Percentiles rank a stretch among this genome's conserved stretches.
These are phyloP conservation scores for Hypomyces perniciosus DNA, from an alignment of 2,329 filamentous ascomycete species.

Conservation along the genomic window DNA sequence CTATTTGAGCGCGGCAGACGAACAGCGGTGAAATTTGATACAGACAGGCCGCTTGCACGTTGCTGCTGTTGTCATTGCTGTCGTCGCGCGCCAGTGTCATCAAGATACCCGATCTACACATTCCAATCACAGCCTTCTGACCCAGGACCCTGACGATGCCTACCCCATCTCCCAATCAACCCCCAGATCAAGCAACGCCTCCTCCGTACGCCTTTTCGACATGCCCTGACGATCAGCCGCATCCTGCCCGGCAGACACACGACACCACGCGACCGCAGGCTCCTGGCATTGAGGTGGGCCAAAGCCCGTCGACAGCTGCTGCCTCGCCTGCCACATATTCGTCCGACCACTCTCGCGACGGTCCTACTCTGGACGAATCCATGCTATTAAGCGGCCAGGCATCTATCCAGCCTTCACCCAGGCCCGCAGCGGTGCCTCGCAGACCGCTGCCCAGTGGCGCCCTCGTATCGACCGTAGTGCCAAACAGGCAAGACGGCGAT, in stretches of 20 bases:
- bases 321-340: slow-evolving; percentile 19
- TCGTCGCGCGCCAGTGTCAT: not conserved
- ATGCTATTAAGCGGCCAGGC: slow-evolving; percentile 20
- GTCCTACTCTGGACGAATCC: slow-evolving; percentile 19
- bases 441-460: slow-evolving; percentile 31
- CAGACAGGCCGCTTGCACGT: not conserved
- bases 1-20: not conserved
- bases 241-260: slow-evolving; percentile 21
- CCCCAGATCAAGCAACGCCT: slow-evolving; percentile 32
- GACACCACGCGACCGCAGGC: slow-evolving; percentile 16
- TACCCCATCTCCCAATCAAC: slow-evolving; percentile 39
- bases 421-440: slow-evolving; percentile 40
- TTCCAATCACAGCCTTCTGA: not conserved
- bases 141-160: slow-evolving; percentile 31
- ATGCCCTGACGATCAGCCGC: slow-evolving; percentile 38
- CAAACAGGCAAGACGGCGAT: slow-evolving; percentile 25
- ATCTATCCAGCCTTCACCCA: slow-evolving; percentile 27
- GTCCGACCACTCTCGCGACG: slow-evolving; percentile 17
- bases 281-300: slow-evolving; percentile 18
- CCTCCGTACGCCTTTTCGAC: slow-evolving; percentile 34
- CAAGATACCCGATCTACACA: not conserved
- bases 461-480: slow-evolving; percentile 28
- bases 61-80: slow-evolving; percentile 1
- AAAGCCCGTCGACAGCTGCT: slow-evolving; percentile 17
- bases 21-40: not conserved